A percentile compares a stretch with the other conserved stretches of the same genome.
Conservation (phyloP, 2,329 filamentous ascomycete species). For the Grosmannia serpens region DNA sequence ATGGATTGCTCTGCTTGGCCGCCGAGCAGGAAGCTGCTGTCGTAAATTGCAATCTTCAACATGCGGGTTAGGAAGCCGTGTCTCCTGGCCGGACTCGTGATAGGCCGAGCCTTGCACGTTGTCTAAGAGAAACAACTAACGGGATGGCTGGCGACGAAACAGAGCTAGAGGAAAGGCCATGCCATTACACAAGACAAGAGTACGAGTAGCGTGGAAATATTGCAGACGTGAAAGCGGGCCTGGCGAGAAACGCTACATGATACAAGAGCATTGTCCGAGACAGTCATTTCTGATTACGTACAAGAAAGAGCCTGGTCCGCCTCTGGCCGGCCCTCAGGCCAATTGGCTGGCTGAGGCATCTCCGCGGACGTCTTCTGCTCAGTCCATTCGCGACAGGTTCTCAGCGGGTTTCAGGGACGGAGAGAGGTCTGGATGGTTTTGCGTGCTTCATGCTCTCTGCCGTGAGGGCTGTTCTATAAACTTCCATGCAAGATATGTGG, state of each 20-base stretch:
- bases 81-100: slow-evolving; percentile 3
- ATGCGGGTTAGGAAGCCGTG: neutral
- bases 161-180: neutral
- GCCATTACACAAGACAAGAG: slow-evolving; percentile 7
- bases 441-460: too few relatives aligned
- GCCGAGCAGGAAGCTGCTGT: neutral
- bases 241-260: neutral
- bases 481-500: too few relatives aligned
- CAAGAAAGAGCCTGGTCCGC: slow-evolving; percentile 8
- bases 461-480: too few relatives aligned
- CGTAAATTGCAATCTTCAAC: neutral
- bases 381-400: too few relatives aligned
- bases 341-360: too few relatives aligned
- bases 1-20: slow-evolving; percentile 9
- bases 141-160: slow-evolving; percentile 7
- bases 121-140: slow-evolving; percentile 12
- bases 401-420: too few relatives aligned
- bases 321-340: too few relatives aligned
- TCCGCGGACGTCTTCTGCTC: too few relatives aligned
- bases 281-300: slow-evolving; percentile 20
- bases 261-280: too few relatives aligned
- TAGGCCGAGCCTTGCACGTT: slow-evolving; percentile 11
- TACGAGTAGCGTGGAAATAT: neutral
- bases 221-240: neutral
- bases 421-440: too few relatives aligned